phyloP scores from a whole-genome alignment of 1,284 basidiomycete genomes.

The Austroboletus rostrupii region DNA sequence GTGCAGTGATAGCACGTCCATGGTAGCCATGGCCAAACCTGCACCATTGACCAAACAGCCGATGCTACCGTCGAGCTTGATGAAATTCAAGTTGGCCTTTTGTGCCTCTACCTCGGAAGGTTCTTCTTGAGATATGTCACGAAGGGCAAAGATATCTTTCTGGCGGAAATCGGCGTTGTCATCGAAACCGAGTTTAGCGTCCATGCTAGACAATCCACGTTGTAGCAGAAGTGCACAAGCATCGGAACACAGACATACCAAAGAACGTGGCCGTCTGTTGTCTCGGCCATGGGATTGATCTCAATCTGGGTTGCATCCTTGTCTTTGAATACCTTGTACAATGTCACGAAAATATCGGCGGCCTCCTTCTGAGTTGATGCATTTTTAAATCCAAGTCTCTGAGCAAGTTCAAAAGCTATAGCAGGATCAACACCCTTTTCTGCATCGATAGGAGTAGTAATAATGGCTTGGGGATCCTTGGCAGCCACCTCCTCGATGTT shows the following conservation, averaged over 20 bases:
- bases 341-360: conserved; percentile 90
- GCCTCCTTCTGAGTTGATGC: conserved; percentile 75
- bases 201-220: conserved; percentile 69
- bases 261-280: conserved; percentile 88
- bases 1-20: conserved; percentile 96
- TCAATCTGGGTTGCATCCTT: conserved; percentile 99
- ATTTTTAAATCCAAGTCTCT: conserved; percentile 87
- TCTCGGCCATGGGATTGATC: conserved; percentile 98
- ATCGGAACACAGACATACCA: conserved; percentile 55
- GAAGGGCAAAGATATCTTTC: conserved; percentile 83
- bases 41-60: conserved; percentile 99
- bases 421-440: conserved; percentile 76
- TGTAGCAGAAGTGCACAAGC: conserved; percentile 1
- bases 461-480: conserved; percentile 92
- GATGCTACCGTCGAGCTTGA: conserved; percentile 97
- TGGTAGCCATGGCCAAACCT: conserved; percentile 99
- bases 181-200: conserved; percentile 99
- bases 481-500: conserved; percentile 99
- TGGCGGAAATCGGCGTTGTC: conserved; percentile 99
- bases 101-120: conserved; percentile 95
- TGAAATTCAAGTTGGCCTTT: conserved; percentile 95
- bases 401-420: conserved; percentile 77
- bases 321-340: conserved; percentile 97
- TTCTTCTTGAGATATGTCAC: conserved; percentile 95
- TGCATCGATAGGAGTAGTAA: conserved; percentile 92